Base-by-base conservation (phyloP, 169 alveolate species). In the Fabrea salina region DNA sequence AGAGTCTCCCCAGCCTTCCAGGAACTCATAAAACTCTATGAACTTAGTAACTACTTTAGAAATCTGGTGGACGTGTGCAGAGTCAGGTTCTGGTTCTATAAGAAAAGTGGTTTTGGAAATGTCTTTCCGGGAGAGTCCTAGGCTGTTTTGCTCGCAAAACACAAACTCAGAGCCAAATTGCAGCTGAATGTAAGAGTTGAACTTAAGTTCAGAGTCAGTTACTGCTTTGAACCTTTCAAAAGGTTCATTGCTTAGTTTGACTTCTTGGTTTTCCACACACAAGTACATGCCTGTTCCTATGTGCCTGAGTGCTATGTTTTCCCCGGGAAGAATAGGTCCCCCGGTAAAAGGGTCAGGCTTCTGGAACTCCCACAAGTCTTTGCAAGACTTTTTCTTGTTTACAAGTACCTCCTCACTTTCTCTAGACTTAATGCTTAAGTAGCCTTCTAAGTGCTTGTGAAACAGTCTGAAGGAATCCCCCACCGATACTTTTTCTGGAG, bases 401-500 rank as follows among this genome's bases (percentile, higher is more conserved):
- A 68, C 39, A 43, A 68, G n/a, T 11, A 68, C n/a, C 44, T 68
- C 74, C 8, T 16, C 56, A n/a, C 56, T 47, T 47, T 25, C 27
- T 30, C 78, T 68, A 0, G 78, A 13, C 6, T 57, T 8, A 30
- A 68, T 33, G 19, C 64, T 47, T 47, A 68, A 47, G 30, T 43
- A 68, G 37, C 78, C 78, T 40, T 32, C 64, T 19, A 32, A 32
- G 11, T 47, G 11, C 3, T 50, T 19, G 35, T 40, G 49, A 5
- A 27, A 51, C 7, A 72, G 47, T n/a, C 58, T 72, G 33, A 72
- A 44, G 6, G 71, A 32, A 35, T 72, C 80, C 30, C 80, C 80
- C 33, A 70, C 8, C 25, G 67, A 19, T 0, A 72, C 67, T 50
- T 16, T 8, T 27, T 13, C 49, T 16, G 80, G 80, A 27, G 25